phyloP scores from a whole-genome alignment of 345 rosid genomes.

The Arabidopsis thaliana region DNA sequence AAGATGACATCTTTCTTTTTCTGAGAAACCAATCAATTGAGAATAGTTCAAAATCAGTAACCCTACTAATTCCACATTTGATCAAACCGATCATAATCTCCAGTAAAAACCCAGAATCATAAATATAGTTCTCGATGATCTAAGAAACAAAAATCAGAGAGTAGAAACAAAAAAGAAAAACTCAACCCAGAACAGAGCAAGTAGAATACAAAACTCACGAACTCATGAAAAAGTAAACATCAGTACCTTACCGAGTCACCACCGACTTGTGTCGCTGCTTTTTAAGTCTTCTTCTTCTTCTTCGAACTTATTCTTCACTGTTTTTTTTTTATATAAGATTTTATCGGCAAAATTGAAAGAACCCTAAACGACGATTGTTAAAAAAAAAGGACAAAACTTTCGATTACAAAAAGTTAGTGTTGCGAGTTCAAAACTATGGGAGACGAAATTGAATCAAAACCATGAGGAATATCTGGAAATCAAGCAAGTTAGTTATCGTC shows the following conservation, averaged over 20 bases:
- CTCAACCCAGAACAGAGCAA: constrained; percentile 36
- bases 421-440: background rate
- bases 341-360: constrained; percentile 34
- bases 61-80: constrained; percentile 20
- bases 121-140: constrained; percentile 4
- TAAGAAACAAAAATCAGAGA: constrained; percentile 19
- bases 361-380: constrained; percentile 25
- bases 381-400: background rate
- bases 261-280: constrained; percentile 18
- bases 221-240: background rate
- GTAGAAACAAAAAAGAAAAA: background rate
- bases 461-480: background rate
- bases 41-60: constrained; percentile 10
- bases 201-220: background rate
- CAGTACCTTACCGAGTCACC: constrained; percentile 36
- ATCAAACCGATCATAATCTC: constrained; percentile 37
- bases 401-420: constrained; percentile 8
- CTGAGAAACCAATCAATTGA: constrained; percentile 8
- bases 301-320: background rate
- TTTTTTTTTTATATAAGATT: background rate
- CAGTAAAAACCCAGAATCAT: constrained; percentile 31
- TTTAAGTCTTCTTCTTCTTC: constrained; percentile 22
- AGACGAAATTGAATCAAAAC: constrained; percentile 27
- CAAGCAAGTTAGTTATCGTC: constrained; percentile 16
- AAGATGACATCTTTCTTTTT: constrained; percentile 55